Conservation (phyloP, 1,284 basidiomycete species). For the Naganishia albida region DNA sequence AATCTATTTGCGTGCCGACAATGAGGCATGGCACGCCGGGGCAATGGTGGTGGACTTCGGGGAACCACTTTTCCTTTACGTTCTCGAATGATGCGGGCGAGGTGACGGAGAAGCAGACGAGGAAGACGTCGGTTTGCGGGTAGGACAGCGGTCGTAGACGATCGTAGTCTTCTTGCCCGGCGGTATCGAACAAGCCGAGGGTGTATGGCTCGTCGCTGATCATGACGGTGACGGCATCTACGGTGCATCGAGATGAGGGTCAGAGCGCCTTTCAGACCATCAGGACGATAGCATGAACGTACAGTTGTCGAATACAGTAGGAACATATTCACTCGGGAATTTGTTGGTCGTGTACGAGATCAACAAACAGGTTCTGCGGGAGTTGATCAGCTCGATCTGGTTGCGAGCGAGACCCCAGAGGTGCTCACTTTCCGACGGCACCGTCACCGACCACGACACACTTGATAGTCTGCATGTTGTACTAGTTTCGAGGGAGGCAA, state of each 20-base stretch:
- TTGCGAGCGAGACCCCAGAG: not conserved
- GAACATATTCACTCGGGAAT: conserved; percentile 98
- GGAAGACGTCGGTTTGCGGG: conserved; percentile 98
- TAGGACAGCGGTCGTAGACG: conserved; percentile 97
- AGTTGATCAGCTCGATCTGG: conserved; percentile 34
- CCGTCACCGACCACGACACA: conserved; percentile 99
- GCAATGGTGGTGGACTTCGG: conserved; percentile 99
- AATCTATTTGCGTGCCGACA: conserved; percentile 96
- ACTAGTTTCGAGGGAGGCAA: not conserved
- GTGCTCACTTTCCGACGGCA: conserved; percentile 87
- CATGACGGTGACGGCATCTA: conserved; percentile 99
- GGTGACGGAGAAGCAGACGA: conserved; percentile 99
- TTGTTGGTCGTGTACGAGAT: conserved; percentile 99
- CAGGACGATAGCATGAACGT: conserved; percentile 49
- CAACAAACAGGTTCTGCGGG: conserved; percentile 84
- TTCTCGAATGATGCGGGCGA: conserved; percentile 99
- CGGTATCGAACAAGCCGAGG: conserved; percentile 96
- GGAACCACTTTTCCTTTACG: conserved; percentile 99
- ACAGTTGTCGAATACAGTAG: conserved; percentile 70
- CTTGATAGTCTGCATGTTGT: conserved; percentile 89
- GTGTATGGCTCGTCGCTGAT: conserved; percentile 99
- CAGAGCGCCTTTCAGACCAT: no score
- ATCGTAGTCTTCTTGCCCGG: conserved; percentile 99
- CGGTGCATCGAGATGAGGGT: conserved; percentile 5
- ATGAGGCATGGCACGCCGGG: conserved; percentile 99